phyloP scores from a whole-genome alignment of 176 grass and related monocot genomes.

The Oryza glumipatula region DNA sequence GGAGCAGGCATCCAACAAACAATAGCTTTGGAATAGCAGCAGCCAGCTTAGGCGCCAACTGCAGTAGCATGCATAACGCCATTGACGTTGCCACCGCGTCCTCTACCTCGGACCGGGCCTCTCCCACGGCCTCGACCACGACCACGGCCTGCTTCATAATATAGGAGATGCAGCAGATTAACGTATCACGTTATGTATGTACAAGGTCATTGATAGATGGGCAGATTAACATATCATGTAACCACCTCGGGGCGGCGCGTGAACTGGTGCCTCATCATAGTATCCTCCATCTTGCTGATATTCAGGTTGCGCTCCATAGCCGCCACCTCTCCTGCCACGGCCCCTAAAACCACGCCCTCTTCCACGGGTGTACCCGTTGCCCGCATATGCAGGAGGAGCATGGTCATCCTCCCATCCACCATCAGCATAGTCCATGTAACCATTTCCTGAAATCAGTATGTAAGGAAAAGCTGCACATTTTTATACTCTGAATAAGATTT shows the following conservation, averaged over 20 bases:
- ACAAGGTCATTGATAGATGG: background rate
- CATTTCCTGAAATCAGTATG: slow-evolving; percentile 55
- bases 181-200: background rate
- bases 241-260: slow-evolving; percentile 57
- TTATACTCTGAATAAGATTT: background rate
- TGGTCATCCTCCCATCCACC: slow-evolving; percentile 63
- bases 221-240: background rate
- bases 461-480: slow-evolving; percentile 34
- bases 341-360: slow-evolving; percentile 68
- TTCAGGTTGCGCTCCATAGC: slow-evolving; percentile 54
- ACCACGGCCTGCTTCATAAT: slow-evolving; percentile 39
- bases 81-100: slow-evolving; percentile 42
- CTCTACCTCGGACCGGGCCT: slow-evolving; percentile 59
- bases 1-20: slow-evolving; percentile 86
- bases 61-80: slow-evolving; percentile 37
- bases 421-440: slow-evolving; percentile 55
- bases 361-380: slow-evolving; percentile 60
- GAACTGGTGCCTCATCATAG: slow-evolving; percentile 66
- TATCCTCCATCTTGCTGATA: slow-evolving; percentile 81
- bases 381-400: slow-evolving; percentile 45
- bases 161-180: slow-evolving; percentile 18
- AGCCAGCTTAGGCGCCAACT: slow-evolving; percentile 37
- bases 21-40: background rate
- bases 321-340: slow-evolving; percentile 57
- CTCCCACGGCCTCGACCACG: slow-evolving; percentile 65